Conservation (phyloP, 1,139 yeast genomes). For the Suhomyces choctaworum region DNA sequence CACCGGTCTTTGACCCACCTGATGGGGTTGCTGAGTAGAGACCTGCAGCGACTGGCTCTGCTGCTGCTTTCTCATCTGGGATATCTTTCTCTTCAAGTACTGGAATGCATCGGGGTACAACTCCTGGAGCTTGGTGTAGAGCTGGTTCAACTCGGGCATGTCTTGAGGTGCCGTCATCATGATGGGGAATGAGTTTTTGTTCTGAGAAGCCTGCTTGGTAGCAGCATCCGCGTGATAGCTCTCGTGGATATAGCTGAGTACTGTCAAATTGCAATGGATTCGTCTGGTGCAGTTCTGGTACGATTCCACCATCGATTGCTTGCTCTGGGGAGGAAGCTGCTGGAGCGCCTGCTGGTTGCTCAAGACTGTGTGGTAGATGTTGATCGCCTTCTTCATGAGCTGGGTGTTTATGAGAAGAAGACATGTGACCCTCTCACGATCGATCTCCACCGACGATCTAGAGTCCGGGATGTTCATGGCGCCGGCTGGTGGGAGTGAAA, state of each 20-base stretch:
- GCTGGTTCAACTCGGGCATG: constrained; percentile 51
- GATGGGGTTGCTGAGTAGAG: constrained; percentile 1
- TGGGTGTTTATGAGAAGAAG: constrained; percentile 54
- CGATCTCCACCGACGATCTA: constrained; percentile 23
- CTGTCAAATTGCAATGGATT: constrained; percentile 55
- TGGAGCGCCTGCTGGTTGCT: constrained; percentile 38
- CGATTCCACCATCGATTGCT: constrained; percentile 42
- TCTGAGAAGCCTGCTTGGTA: constrained; percentile 25
- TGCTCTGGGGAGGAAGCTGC: constrained; percentile 38
- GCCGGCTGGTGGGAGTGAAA: background rate
- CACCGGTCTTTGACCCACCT: constrained; percentile 2
- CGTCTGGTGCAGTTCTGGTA: constrained; percentile 54
- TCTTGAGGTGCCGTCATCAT: constrained; percentile 57
- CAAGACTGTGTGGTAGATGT: constrained; percentile 37
- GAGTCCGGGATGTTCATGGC: constrained; percentile 9
- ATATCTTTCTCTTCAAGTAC: constrained; percentile 47
- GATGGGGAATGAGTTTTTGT: constrained; percentile 49
- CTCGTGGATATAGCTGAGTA: constrained; percentile 53
- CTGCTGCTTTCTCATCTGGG: constrained; percentile 38
- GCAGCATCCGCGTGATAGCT: constrained; percentile 44
- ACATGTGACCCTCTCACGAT: constrained; percentile 51
- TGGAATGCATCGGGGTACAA: constrained; percentile 58
- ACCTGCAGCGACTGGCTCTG: constrained; percentile 14
- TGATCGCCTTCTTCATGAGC: constrained; percentile 50
- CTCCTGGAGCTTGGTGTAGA: constrained; percentile 50